Base-by-base conservation (phyloP, 768 basidiomycete species). In the Lactarius hengduanensis region DNA sequence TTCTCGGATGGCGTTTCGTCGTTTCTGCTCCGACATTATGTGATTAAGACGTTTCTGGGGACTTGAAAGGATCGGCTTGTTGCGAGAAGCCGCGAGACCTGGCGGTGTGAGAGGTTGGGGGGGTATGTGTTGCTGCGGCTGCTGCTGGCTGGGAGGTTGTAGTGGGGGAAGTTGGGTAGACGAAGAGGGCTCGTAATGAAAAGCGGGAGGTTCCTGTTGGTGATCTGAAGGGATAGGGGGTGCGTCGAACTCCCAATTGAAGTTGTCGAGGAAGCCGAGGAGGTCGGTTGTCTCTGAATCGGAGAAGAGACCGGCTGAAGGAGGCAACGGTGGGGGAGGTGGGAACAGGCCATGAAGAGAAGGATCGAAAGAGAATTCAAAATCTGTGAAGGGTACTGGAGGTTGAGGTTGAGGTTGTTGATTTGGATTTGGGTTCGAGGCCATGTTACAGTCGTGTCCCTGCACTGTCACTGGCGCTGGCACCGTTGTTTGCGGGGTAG, bases 11-110 rank as follows among this genome's bases (percentile, higher is more conserved):
- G 91, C 91, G 72, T 96, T 96, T 11, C 94, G 86, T 9, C 94
- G 90, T 73, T 92, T 92, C 77, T 96, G 94, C 75, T 96, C 94
- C 8, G 92, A 94, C 84, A 93, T 88, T 80, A 96, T 95, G 79
- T 96, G 93, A 74, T 95, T 94, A 18, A 92, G 84, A 15, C 93
- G 85, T 73, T 94, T 94, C 77, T 96, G 92, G 0, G 92, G 92
- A 4, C 86, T 87, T 7, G 92, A 90, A 30, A 95, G 81, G 22
- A 92, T 83, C 0, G 87, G 81, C 70, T 91, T 92, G 26, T 81
- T 61, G 66, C 82, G 80, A 55, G 79, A 71, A 41, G 50, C 18
- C 15, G 28, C 72, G 50, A 32, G 63, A 65, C 72, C 64, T 20
- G 77, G 32, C 18, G 55, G 63, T 47, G 30, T 47, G 45, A 61